phyloP scores from a whole-genome alignment of 2,329 filamentous ascomycete genomes.

The Pezicula carpinea region DNA sequence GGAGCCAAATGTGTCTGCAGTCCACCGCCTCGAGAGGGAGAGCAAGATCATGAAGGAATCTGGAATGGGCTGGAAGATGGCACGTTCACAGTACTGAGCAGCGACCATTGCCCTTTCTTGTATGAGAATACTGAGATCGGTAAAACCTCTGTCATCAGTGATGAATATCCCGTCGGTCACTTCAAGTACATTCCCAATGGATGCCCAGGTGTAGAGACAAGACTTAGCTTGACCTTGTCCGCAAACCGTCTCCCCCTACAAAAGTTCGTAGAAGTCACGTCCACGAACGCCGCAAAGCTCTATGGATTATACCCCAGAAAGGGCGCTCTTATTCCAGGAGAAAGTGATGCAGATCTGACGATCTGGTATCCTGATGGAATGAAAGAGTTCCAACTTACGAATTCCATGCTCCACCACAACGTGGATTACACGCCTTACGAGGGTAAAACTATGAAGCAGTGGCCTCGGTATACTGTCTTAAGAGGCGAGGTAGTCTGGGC shows the following conservation, averaged over 20 bases:
- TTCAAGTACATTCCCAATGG: constrained; percentile 58
- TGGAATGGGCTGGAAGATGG: constrained; percentile 46
- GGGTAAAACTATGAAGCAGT: constrained; percentile 50
- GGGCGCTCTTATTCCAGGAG: constrained; percentile 44
- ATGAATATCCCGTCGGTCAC: constrained; percentile 36
- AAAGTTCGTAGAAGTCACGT: constrained; percentile 50
- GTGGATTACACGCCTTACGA: constrained; percentile 62
- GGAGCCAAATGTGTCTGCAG: constrained; percentile 51
- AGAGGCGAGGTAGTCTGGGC: constrained; percentile 56
- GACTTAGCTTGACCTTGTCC: constrained; percentile 42
- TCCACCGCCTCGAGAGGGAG: constrained; percentile 44
- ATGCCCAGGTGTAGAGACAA: constrained; percentile 52
- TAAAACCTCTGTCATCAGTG: constrained; percentile 44
- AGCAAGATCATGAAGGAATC: constrained; percentile 42
- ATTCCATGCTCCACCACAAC: constrained; percentile 54
- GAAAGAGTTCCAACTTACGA: constrained; percentile 40
- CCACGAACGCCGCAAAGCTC: constrained; percentile 51
- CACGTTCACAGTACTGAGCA: constrained; percentile 47
- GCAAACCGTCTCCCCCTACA: constrained; percentile 35
- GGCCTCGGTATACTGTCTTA: constrained; percentile 57
- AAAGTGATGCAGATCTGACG: constrained; percentile 50
- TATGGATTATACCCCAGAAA: constrained; percentile 50
- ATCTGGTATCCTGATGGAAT: constrained; percentile 50
- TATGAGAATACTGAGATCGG: constrained; percentile 41
- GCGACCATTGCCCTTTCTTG: constrained; percentile 31